Conservation (phyloP, 139 green algal genomes). For the Tetradesmus lagerheimii region DNA sequence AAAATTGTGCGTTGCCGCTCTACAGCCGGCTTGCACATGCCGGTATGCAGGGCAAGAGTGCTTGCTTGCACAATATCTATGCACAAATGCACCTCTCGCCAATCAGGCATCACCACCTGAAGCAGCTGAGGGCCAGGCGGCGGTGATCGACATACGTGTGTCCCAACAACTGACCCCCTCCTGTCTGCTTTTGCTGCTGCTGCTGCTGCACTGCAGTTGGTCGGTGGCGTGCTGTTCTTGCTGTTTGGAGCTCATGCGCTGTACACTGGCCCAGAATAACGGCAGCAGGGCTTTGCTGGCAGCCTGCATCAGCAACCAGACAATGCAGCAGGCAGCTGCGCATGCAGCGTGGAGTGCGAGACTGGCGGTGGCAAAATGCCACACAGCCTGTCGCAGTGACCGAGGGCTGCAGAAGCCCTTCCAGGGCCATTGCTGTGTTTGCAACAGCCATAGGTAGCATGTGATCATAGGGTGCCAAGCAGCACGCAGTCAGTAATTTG, state of each 20-base stretch:
- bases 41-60: too few species aligned
- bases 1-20: too few species aligned
- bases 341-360: not conserved
- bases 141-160: not conserved
- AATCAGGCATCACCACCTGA: too few species aligned
- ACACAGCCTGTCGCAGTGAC: too few species aligned
- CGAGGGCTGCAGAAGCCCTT: not conserved
- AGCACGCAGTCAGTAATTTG: not conserved
- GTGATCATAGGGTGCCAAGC: not conserved
- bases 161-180: too few species aligned
- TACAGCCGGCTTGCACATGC: too few species aligned
- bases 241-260: slow-evolving; percentile 88
- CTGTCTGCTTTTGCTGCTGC: not conserved
- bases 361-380: not conserved
- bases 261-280: slow-evolving; percentile 61
- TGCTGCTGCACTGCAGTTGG: slow-evolving; percentile 42
- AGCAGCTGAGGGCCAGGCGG: too few species aligned
- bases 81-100: too few species aligned
- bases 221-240: slow-evolving; percentile 94
- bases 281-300: not conserved
- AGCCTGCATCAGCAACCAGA: not conserved
- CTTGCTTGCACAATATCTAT: too few species aligned
- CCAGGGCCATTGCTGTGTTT: not conserved
- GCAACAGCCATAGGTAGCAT: not conserved
- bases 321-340: not conserved